Evolutionary conservation across 371 early-diverging fungal species (phyloP), one percentile per base, ranked within the genome.

Genomic region (Rhizopus stolonifer): DNA sequence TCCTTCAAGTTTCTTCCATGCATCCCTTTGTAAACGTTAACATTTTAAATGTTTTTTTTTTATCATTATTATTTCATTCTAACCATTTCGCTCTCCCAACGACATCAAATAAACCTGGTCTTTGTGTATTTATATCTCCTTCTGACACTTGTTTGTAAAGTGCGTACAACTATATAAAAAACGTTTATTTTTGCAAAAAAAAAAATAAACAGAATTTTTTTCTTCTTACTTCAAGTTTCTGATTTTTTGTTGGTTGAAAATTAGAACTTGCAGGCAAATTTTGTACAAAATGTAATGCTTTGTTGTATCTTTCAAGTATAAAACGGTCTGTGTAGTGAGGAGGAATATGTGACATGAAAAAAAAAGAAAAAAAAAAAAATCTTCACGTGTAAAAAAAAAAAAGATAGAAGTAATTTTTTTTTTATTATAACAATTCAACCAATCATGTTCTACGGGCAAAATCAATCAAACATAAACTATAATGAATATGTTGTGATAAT

Each of bases 391-490:
- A 22, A 13, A 13, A 26, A 26, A 29, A 29, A 29, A 29, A 11
- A 11, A 29, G n/a, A n/a, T n/a, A n/a, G n/a, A 10, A 10, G 4
- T 29, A 10, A 24, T 13, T 21, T 23, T 23, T 13, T 36, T n/a
- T 34, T 36, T 38, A 22, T 49, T 23, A 32, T 19, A 11, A 34
- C 11, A 34, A 21, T 34, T 21, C 13, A 39, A 24, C 23, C 40
- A 18, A 50, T 62, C 65, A 68, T 50, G 67, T 69, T 61, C 72
- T 74, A 33, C 90, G 74, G 67, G 83, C 79, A 65, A 91, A 92
- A 57, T 90, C 91, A 34, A 92, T 85, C 60, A 92, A 65, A 60
- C 92, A 92, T 45, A 87, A 71, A 44, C 87, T 87, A 67, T 90
- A 90, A 62, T 91, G 87, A 54, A 91, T 82, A 49, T 90, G 79